phyloP scores from a whole-genome alignment of 2,329 filamentous ascomycete species.

The Gaeumannomyces tritici region DNA sequence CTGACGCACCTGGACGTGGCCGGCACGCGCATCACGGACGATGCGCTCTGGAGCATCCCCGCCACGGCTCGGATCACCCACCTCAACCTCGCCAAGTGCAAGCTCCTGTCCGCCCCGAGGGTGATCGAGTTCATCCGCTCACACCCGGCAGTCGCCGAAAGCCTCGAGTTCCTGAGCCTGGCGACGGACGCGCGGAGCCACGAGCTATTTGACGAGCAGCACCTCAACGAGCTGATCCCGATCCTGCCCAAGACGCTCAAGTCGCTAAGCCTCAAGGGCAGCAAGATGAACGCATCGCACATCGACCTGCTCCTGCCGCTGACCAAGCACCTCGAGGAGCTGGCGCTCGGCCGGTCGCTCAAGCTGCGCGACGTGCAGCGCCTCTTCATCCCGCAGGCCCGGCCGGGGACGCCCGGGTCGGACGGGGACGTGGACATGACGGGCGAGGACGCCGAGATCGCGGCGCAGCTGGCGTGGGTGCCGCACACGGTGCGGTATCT shows the following conservation, averaged over 20 bases:
- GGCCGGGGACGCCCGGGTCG: background rate
- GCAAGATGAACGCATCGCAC: conserved; percentile 57
- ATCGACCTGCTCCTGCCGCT: conserved; percentile 54
- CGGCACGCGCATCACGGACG: conserved; percentile 65
- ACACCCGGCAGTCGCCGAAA: conserved; percentile 57
- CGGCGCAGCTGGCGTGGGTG: conserved; percentile 31
- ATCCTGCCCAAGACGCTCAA: conserved; percentile 56
- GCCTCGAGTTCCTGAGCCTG: conserved; percentile 63
- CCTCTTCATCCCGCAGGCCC: conserved; percentile 40
- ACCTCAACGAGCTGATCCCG: conserved; percentile 57
- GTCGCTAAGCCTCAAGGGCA: conserved; percentile 68
- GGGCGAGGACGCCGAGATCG: conserved; percentile 13
- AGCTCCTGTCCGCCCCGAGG: conserved; percentile 52
- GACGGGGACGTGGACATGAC: conserved; percentile 20
- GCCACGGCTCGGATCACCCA: conserved; percentile 65
- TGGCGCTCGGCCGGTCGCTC: conserved; percentile 62
- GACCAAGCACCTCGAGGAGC: conserved; percentile 65
- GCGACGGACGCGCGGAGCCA: conserved; percentile 63
- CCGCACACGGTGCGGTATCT: conserved; percentile 62
- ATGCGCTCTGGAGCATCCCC: conserved; percentile 61
- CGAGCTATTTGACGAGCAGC: conserved; percentile 56
- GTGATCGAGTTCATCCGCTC: conserved; percentile 62
- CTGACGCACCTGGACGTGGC: conserved; percentile 74
- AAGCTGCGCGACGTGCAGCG: conserved; percentile 55
- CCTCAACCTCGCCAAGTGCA: conserved; percentile 69